phyloP scores from a whole-genome alignment of 2,329 filamentous ascomycete species.

The Claviceps sp. region DNA sequence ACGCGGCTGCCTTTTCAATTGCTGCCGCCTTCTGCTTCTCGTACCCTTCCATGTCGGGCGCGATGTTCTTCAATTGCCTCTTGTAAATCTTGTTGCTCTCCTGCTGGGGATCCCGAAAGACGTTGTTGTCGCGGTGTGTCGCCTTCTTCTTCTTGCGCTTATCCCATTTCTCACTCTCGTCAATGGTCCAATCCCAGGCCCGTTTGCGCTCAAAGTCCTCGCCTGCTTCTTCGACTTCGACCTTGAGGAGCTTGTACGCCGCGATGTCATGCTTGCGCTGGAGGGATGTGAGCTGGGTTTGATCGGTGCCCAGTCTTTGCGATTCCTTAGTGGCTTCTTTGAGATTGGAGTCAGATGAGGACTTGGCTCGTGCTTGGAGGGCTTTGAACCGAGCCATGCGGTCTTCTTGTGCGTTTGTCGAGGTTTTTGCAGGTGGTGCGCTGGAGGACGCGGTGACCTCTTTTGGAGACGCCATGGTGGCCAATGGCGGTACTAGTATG shows the following conservation, averaged over 20 bases:
- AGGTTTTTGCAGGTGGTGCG: constrained; percentile 6
- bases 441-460: neutral
- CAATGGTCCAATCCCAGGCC: constrained; percentile 96
- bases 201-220: constrained; percentile 96
- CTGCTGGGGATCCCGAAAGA: constrained; percentile 78
- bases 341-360: constrained; percentile 59
- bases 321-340: constrained; percentile 76
- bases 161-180: constrained; percentile 92
- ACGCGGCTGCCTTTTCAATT: constrained; percentile 71
- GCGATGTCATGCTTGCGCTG: constrained; percentile 78
- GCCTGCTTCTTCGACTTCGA: constrained; percentile 70
- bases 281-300: constrained; percentile 62
- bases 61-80: constrained; percentile 66
- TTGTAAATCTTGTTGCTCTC: constrained; percentile 92
- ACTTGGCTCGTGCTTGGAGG: constrained; percentile 67
- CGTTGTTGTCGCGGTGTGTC: constrained; percentile 67
- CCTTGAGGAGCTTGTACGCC: constrained; percentile 84
- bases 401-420: constrained; percentile 39
- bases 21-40: constrained; percentile 74
- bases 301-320: constrained; percentile 65
- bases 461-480: constrained; percentile 1
- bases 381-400: constrained; percentile 75
- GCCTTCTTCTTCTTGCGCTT: constrained; percentile 77
- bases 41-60: constrained; percentile 71
- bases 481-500: no score